Base-by-base conservation (phyloP, 2,329 filamentous ascomycete genomes). In the Xylaria sp. region DNA sequence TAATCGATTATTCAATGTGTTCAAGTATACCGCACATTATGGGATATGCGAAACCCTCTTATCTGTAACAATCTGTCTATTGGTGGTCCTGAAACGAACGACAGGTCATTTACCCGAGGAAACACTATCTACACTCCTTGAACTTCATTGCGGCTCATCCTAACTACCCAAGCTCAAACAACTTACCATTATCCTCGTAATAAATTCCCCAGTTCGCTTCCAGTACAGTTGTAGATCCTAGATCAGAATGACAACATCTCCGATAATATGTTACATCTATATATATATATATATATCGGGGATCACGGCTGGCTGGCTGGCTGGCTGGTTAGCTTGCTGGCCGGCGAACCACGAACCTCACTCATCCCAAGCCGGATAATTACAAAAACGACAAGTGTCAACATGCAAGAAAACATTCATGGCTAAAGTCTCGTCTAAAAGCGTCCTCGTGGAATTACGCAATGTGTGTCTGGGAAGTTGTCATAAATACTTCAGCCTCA, bases 331-430 rank as follows among this genome's bases (percentile, higher is more conserved):
- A 17, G 15, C 31, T 44, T 54, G 71, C 69, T 72, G 72, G 70
- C 62, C 49, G 48, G 51, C 69, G 59, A 57, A 70, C 69, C 71
- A 73, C 58, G 68, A 72, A 60, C 71, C 69, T 72, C 68, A 61
- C 20, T 26, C 68, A 62, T 17, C 2, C 28, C 61, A 70, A 59
- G 72, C 69, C 76, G 76, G 75, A 60, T 76, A 77, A 75, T 74
- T 73, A 66, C 65, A 77, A 76, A 76, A 76, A 77, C 71, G 69
- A 77, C 74, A 77, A 73, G 75, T 77, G 75, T 77, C 74, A 74
- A 69, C 63, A 73, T 69, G 59, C 60, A 48, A 53, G n/a, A 6
- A 40, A 40, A 23, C 23, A 31, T 2, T 20, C 40, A 49, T 66
- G 63, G 63, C 59, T 69, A 69, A 63, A 69, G 26, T 59, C 67